Percentiles rank a stretch among this genome's conserved stretches.
Evolutionary conservation across 164 flowering plant genomes (phyloP).

Genomic region (Piper longum): DNA sequence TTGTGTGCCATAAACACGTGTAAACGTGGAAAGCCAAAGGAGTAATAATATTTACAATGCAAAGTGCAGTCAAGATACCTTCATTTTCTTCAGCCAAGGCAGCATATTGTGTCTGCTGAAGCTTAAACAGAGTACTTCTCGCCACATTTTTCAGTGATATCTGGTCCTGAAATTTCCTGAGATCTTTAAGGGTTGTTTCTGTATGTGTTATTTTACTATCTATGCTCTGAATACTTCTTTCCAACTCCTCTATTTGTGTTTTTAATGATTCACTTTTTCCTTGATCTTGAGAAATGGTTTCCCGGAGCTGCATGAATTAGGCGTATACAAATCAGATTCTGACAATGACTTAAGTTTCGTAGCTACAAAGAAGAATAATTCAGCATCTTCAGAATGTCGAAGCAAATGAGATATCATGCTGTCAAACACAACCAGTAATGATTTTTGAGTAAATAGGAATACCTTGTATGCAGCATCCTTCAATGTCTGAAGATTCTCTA

Average conservation of each 20-base stretch:
- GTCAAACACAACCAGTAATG: background rate
- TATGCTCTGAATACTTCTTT: conserved; percentile 34
- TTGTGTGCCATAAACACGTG: background rate
- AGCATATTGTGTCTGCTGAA: conserved; percentile 54
- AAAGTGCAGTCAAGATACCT: conserved; percentile 23
- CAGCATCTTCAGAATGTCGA: background rate
- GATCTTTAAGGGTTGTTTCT: conserved; percentile 46
- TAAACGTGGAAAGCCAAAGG: background rate
- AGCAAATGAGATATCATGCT: background rate
- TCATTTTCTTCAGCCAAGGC: conserved; percentile 78
- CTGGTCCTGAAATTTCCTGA: conserved; percentile 49
- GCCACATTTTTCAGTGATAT: conserved; percentile 50
- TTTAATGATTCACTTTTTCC: conserved; percentile 49
- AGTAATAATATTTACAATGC: background rate
- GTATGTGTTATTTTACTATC: conserved; percentile 51
- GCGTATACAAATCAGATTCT: background rate
- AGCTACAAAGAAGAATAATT: no score
- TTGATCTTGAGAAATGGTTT: conserved; percentile 69
- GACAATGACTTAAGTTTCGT: background rate
- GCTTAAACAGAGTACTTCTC: conserved; percentile 53
- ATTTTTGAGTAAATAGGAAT: background rate
- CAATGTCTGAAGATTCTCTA: conserved; percentile 82
- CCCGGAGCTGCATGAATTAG: conserved; percentile 41
- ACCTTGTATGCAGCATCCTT: conserved; percentile 97
- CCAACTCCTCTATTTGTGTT: conserved; percentile 61